These are phyloP conservation scores for Aquilaria agallochum DNA, from an alignment of 441 rosid species.

Conservation along the genomic window DNA sequence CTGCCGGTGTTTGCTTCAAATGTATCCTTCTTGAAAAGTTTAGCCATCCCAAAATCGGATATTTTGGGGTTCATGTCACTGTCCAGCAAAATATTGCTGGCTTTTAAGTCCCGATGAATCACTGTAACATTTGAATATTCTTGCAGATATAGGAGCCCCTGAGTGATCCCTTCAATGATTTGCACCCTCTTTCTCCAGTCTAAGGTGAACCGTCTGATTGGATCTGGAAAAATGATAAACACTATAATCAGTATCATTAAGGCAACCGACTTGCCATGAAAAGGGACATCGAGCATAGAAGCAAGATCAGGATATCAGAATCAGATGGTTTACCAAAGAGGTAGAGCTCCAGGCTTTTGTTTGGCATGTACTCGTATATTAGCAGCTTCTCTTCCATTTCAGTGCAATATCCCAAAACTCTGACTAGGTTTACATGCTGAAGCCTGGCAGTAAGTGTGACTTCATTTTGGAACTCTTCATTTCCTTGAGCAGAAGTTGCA, in stretches of 20 bases:
- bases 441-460: constrained; percentile 26
- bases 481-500: constrained; percentile 25
- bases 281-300: constrained; percentile 14
- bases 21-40: constrained; percentile 20
- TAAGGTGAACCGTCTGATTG: constrained; percentile 1
- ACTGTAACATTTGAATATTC: constrained; percentile 20
- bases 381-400: constrained; percentile 28
- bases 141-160: constrained; percentile 38
- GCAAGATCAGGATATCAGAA: neutral
- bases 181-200: constrained; percentile 33
- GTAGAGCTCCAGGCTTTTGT: constrained; percentile 30
- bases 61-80: constrained; percentile 21
- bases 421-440: constrained; percentile 32
- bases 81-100: constrained; percentile 19
- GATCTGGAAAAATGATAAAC: constrained; percentile 9
- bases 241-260: no score
- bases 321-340: constrained; percentile 20
- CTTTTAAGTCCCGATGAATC: constrained; percentile 29
- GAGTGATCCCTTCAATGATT: constrained; percentile 32
- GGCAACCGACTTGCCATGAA: no score
- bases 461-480: constrained; percentile 33
- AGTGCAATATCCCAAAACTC: constrained; percentile 28
- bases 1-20: constrained; percentile 26
- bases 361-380: constrained; percentile 30
- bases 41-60: constrained; percentile 26